Evolutionary conservation across 2,329 filamentous ascomycete genomes (phyloP).

Genomic region (Berkeleyomyces rouxiae): DNA sequence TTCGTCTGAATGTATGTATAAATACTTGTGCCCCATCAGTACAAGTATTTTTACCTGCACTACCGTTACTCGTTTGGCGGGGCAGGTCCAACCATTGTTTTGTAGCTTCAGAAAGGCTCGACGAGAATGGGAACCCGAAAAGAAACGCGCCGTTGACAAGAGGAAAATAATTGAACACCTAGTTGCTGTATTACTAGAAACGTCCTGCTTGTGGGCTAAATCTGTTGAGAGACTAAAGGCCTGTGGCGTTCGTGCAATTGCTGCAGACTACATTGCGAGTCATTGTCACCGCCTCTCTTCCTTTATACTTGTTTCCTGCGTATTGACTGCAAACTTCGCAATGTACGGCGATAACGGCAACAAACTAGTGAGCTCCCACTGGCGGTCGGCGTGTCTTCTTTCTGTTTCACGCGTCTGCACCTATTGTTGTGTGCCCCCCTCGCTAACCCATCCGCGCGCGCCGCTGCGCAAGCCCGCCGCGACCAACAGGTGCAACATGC

Average conservation of each 20-base stretch:
- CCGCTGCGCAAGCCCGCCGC: slow-evolving; percentile 37
- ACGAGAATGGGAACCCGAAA: neutral
- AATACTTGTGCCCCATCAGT: neutral
- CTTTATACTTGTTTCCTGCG: neutral
- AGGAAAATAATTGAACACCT: no score
- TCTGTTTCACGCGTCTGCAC: neutral
- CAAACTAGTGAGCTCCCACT: slow-evolving; percentile 10
- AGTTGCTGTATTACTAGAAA: neutral
- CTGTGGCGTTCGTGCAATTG: neutral
- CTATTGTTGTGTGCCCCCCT: neutral
- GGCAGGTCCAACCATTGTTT: neutral
- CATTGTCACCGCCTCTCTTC: neutral
- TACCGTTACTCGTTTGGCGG: neutral
- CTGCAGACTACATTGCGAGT: neutral
- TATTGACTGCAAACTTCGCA: neutral
- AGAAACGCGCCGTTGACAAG: neutral
- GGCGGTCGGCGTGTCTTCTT: neutral
- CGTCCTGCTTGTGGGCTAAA: neutral
- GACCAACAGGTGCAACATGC: slow-evolving; percentile 51
- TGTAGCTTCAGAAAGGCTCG: neutral
- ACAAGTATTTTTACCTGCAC: neutral
- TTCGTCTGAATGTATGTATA: neutral
- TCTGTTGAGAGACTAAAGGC: neutral
- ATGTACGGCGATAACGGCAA: slow-evolving; percentile 16
- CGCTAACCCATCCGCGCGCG: neutral